Evolutionary conservation across 2,329 filamentous ascomycete genomes (phyloP).

Genomic region (Sarocladium kiliense): DNA sequence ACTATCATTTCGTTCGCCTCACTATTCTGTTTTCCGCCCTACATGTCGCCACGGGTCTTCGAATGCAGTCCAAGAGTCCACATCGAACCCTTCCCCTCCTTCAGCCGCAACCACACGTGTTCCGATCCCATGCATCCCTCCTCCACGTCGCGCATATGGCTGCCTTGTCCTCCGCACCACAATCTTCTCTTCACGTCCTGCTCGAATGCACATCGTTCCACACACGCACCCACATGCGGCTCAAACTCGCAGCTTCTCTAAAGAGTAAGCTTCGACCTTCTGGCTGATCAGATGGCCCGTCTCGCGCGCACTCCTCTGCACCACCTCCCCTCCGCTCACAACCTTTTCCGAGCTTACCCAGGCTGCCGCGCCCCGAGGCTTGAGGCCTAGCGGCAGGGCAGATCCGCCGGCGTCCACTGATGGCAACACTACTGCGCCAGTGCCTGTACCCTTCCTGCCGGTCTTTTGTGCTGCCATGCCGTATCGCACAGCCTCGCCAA

Average conservation of each 20-base stretch:
- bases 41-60: background rate
- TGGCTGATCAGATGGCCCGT: slow-evolving; percentile 73
- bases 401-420: background rate
- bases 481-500: slow-evolving; percentile 63
- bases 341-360: slow-evolving; percentile 51
- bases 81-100: background rate
- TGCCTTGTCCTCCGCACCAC: slow-evolving; percentile 4
- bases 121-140: slow-evolving; percentile 1
- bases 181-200: background rate
- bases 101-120: slow-evolving; percentile 9
- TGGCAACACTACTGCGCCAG: background rate
- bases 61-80: background rate
- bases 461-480: slow-evolving; percentile 35
- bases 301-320: slow-evolving; percentile 65
- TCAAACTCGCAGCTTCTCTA: slow-evolving; percentile 70
- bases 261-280: slow-evolving; percentile 75
- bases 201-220: background rate
- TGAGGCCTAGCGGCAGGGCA: slow-evolving; percentile 66
- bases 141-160: background rate
- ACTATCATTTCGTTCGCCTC: background rate
- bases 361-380: slow-evolving; percentile 39
- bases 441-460: slow-evolving; percentile 12
- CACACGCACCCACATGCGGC: slow-evolving; percentile 1
- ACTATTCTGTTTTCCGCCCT: background rate
- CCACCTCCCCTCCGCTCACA: slow-evolving; percentile 63